These are phyloP conservation scores for Fusarium praegraminearum DNA, from an alignment of 2,329 filamentous ascomycete genomes.

Conservation along the genomic window DNA sequence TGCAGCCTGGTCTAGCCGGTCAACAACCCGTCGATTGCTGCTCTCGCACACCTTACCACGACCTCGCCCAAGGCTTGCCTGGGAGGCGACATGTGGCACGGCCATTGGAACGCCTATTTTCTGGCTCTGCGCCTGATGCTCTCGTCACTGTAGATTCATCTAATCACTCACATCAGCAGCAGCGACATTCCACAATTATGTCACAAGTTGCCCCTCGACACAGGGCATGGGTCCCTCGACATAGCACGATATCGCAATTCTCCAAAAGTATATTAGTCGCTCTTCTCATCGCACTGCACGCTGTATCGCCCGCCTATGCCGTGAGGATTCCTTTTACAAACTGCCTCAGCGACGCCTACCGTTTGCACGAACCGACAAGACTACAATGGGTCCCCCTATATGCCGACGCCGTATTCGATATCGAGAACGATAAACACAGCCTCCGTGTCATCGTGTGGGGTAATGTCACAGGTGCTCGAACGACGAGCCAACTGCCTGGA, in stretches of 20 bases:
- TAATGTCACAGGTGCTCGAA: slow-evolving; percentile 83
- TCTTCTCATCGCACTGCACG: slow-evolving; percentile 55
- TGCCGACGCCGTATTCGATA: slow-evolving; percentile 80
- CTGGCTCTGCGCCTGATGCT: slow-evolving; percentile 39
- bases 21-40: slow-evolving; percentile 39
- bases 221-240: slow-evolving; percentile 36
- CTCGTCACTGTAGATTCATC: slow-evolving; percentile 30
- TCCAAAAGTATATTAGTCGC: slow-evolving; percentile 50
- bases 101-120: slow-evolving; percentile 27
- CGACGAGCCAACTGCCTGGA: slow-evolving; percentile 68
- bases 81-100: slow-evolving; percentile 43
- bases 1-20: slow-evolving; percentile 44
- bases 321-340: slow-evolving; percentile 85
- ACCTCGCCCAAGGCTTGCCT: slow-evolving; percentile 26
- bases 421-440: slow-evolving; percentile 68
- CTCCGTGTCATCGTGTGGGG: slow-evolving; percentile 87
- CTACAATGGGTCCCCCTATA: slow-evolving; percentile 85
- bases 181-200: slow-evolving; percentile 35
- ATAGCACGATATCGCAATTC: slow-evolving; percentile 31
- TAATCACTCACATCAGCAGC: slow-evolving; percentile 21
- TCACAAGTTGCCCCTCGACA: slow-evolving; percentile 15
- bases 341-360: slow-evolving; percentile 75
- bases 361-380: slow-evolving; percentile 65
- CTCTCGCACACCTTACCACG: slow-evolving; percentile 30
- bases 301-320: slow-evolving; percentile 63